Percentiles rank a stretch among this genome's conserved stretches.
Evolutionary conservation across 345 rosid genomes (phyloP).

Genomic region (Linum trigynum): DNA sequence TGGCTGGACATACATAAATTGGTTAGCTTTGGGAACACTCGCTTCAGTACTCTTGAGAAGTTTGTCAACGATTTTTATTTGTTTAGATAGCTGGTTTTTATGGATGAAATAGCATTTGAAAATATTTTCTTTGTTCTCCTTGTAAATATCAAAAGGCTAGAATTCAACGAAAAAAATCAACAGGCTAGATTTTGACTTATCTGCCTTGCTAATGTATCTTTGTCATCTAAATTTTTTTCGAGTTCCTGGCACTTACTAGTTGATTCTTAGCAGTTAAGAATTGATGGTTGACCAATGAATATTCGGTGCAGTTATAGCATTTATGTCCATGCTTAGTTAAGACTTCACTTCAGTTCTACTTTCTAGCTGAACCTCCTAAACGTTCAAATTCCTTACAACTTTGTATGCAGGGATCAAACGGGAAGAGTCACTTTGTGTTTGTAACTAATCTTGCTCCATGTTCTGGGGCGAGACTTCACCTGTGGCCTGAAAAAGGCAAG

Average conservation of each 20-base stretch:
- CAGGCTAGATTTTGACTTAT: background rate
- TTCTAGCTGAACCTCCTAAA: background rate
- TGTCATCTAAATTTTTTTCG: background rate
- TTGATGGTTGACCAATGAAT: background rate
- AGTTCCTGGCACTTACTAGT: background rate
- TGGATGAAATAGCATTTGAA: background rate
- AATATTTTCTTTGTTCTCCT: background rate
- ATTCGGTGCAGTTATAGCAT: background rate
- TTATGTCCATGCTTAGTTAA: background rate
- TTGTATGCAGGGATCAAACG: slow-evolving; percentile 58
- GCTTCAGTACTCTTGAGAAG: slow-evolving; percentile 1
- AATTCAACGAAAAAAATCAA: background rate
- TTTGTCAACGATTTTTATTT: background rate
- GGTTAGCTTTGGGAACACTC: slow-evolving; percentile 41
- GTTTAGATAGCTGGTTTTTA: background rate
- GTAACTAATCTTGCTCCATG: slow-evolving; percentile 96
- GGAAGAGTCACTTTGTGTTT: slow-evolving; percentile 73
- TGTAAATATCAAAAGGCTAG: background rate
- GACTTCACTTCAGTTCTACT: background rate
- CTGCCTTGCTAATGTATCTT: background rate
- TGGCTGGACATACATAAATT: slow-evolving; percentile 85
- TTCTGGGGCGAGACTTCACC: slow-evolving; percentile 84
- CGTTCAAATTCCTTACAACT: slow-evolving; percentile 16
- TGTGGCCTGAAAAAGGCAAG: slow-evolving; percentile 80
- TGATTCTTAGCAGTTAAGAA: background rate